Conservation (phyloP, 106 monocot species). For the Allium cepa region DNA sequence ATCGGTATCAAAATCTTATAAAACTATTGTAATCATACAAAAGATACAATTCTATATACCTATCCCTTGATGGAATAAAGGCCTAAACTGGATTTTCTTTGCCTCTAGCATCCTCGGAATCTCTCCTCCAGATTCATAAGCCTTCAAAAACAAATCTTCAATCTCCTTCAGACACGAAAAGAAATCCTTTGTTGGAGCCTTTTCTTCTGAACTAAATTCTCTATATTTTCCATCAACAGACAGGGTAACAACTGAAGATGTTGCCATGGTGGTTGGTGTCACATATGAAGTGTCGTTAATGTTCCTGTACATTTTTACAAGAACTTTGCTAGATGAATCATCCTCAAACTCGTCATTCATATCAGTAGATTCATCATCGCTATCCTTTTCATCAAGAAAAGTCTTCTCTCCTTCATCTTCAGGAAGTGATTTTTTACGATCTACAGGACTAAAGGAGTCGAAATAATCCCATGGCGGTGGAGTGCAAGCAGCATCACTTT, state of each 20-base stretch:
- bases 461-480: constrained; percentile 88
- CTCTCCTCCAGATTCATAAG: constrained; percentile 84
- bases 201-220: constrained; percentile 25
- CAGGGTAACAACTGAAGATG: constrained; percentile 14
- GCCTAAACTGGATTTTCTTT: constrained; percentile 54
- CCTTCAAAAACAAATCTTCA: constrained; percentile 67
- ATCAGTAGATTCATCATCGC: constrained; percentile 29
- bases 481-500: constrained; percentile 21
- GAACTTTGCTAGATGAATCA: constrained; percentile 46
- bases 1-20: too few species aligned
- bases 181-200: constrained; percentile 37
- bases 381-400: constrained; percentile 14
- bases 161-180: constrained; percentile 67
- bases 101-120: constrained; percentile 97
- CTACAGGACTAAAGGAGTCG: constrained; percentile 56
- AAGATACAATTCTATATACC: constrained; percentile 17
- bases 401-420: constrained; percentile 60
- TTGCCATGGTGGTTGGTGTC: constrained; percentile 18
- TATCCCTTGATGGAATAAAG: constrained; percentile 41
- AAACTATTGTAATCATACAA: too few species aligned
- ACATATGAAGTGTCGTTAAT: constrained; percentile 33
- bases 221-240: constrained; percentile 39
- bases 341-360: constrained; percentile 78
- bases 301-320: constrained; percentile 75
- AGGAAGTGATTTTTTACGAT: constrained; percentile 58